Evolutionary conservation across 2,329 filamentous ascomycete genomes (phyloP), one percentile per base, ranked within the genome.

Genomic region (Zymoseptoria crescenta): DNA sequence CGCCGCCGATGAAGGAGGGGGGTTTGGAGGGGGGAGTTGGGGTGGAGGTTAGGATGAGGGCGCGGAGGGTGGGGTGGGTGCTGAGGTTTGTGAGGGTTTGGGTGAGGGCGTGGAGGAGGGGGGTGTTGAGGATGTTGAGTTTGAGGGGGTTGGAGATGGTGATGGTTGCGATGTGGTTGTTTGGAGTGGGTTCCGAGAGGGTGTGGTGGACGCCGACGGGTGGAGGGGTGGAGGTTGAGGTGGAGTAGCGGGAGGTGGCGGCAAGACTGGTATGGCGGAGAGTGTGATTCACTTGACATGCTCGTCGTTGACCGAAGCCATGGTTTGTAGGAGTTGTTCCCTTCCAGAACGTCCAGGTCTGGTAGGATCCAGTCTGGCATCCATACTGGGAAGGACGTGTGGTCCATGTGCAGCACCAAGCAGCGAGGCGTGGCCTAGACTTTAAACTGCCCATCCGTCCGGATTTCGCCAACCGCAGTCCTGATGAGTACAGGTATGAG

Each of bases 1-100:
- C 68, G 21, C 69, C 70, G 48, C 64, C 68, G 30, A 70, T 68
- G 60, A 69, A 70, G 16, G 67, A 63, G 0, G 67, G 61, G 4
- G 60, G n/a, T 62, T 70, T 71, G 49, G 62, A 62, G 30, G 41
- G 48, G 8, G 63, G 57, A 3, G 64, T 61, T 1, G 55, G 53
- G 4, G 57, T 64, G 30, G 67, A 67, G 2, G 67, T 67, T 10
- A 71, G 64, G 45, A 70, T 56, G 2, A 70, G 67, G 28, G 61
- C 65, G 16, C 68, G 66, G 6, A 70, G 63, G 3, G 57, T 49
- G 16, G 20, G 48, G 28, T 62, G 54, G 9, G 41, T 41, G 3
- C 60, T 58, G 7, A 70, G 56, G 8, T 49, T 24, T 2, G 54
- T 19, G 64, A 63, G 68, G 21, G 55, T 56, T 21, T 57, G 24